Conservation (phyloP, 2,329 filamentous ascomycete species). For the Sphaceloma murrayae region DNA sequence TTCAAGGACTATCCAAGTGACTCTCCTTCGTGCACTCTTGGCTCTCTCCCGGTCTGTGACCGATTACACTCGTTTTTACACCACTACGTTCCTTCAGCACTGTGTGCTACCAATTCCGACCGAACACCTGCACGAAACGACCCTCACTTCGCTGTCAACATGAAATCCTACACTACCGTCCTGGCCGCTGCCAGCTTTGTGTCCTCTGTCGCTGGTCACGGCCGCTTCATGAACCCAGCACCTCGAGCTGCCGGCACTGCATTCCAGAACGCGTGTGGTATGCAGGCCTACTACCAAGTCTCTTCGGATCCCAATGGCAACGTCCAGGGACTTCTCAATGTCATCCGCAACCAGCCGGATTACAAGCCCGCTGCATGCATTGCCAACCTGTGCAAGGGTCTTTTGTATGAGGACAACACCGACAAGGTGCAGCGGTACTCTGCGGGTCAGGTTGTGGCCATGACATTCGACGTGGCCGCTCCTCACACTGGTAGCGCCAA, state of each 20-base stretch:
- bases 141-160: constrained; percentile 21
- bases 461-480: constrained; percentile 41
- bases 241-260: constrained; percentile 44
- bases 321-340: constrained; percentile 46
- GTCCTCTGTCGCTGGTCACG: constrained; percentile 44
- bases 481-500: constrained; percentile 50
- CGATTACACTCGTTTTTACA: constrained; percentile 23
- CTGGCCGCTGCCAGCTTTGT: constrained; percentile 37
- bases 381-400: constrained; percentile 50
- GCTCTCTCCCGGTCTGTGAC: constrained; percentile 26
- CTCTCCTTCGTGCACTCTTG: constrained; percentile 16
- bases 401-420: constrained; percentile 48
- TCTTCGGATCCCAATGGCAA: constrained; percentile 45
- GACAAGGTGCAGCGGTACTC: constrained; percentile 45
- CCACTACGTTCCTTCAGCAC: constrained; percentile 20
- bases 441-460: constrained; percentile 39
- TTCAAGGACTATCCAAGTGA: constrained; percentile 9
- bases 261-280: constrained; percentile 38
- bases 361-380: constrained; percentile 41
- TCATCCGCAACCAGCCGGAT: constrained; percentile 39
- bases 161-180: constrained; percentile 32
- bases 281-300: constrained; percentile 43
- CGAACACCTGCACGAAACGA: constrained; percentile 8
- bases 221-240: constrained; percentile 41
- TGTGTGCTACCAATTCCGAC: constrained; percentile 21